Conservation (phyloP, 352 stramenopile genomes). For the Phytophthora tubulina region DNA sequence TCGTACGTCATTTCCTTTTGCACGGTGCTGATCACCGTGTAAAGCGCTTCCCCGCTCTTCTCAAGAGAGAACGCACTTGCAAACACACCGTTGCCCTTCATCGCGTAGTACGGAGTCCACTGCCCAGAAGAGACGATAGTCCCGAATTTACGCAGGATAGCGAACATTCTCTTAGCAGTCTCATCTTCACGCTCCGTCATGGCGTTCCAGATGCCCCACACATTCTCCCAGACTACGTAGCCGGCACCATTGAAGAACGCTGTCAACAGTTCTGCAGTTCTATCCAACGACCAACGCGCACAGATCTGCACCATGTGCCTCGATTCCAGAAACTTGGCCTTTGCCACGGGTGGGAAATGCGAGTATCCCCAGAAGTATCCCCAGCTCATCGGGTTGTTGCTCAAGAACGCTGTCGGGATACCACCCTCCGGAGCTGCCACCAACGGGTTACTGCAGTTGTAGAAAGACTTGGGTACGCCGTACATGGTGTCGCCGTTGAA, state of each 20-base stretch:
- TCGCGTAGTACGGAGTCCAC: constrained; percentile 73
- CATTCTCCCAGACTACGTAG: constrained; percentile 91
- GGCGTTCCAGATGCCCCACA: constrained; percentile 90
- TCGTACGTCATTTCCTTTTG: constrained; percentile 39
- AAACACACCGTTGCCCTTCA: constrained; percentile 48
- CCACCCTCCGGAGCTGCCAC: constrained; percentile 74
- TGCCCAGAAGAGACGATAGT: constrained; percentile 47
- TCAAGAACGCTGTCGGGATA: constrained; percentile 68
- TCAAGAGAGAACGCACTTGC: constrained; percentile 57
- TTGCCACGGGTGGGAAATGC: constrained; percentile 75
- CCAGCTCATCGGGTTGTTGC: constrained; percentile 84
- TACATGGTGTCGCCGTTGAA: constrained; percentile 93
- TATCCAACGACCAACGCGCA: constrained; percentile 84
- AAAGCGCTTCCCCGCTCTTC: constrained; percentile 47
- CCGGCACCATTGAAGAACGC: constrained; percentile 90
- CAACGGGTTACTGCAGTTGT: constrained; percentile 71
- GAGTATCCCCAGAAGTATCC: constrained; percentile 78
- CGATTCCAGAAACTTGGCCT: constrained; percentile 82
- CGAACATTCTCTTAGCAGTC: constrained; percentile 65
- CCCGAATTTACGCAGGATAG: constrained; percentile 71
- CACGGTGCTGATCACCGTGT: constrained; percentile 70
- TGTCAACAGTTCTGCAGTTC: constrained; percentile 63
- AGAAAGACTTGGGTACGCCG: constrained; percentile 83
- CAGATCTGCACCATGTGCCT: constrained; percentile 89
- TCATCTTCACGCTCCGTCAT: constrained; percentile 81